These are phyloP conservation scores for Rhynchospora tenuis DNA, from an alignment of 176 grass and related monocot species.

Conservation along the genomic window DNA sequence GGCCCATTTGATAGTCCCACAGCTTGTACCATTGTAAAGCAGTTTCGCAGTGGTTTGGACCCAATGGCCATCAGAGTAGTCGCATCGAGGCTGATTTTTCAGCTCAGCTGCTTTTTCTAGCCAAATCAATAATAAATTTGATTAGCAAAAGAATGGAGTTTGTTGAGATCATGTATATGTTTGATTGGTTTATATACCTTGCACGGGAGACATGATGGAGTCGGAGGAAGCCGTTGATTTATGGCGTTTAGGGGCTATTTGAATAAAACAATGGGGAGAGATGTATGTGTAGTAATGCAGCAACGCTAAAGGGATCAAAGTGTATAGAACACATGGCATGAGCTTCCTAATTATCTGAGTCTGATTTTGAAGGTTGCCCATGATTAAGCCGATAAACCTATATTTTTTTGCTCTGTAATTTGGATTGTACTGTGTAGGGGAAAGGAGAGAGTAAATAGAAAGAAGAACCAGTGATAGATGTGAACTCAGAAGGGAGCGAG, in stretches of 20 bases:
- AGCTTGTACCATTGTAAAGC: constrained; percentile 57
- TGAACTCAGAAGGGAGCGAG: too few species aligned
- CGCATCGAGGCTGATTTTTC: constrained; percentile 14
- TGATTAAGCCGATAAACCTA: neutral
- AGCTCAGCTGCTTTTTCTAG: neutral
- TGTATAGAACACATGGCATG: constrained; percentile 26
- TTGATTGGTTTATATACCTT: neutral
- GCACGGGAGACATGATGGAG: neutral
- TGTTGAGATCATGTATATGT: neutral
- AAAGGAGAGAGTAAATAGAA: too few species aligned
- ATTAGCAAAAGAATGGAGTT: neutral
- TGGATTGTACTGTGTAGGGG: neutral
- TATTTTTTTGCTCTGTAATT: neutral
- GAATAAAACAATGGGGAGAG: neutral
- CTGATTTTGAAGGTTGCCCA: neutral
- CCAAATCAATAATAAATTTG: neutral
- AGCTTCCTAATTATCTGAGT: constrained; percentile 20
- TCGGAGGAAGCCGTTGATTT: neutral
- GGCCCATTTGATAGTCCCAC: constrained; percentile 46
- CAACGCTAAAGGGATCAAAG: constrained; percentile 30
- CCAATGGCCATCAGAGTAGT: constrained; percentile 56
- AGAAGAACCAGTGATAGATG: too few species aligned
- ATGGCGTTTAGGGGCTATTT: neutral
- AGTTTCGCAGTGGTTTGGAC: constrained; percentile 22
- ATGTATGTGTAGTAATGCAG: constrained; percentile 30